Evolutionary conservation across 495 filamentous ascomycete species (phyloP).

Genomic region (Pseudomonodictys pantanalensis): DNA sequence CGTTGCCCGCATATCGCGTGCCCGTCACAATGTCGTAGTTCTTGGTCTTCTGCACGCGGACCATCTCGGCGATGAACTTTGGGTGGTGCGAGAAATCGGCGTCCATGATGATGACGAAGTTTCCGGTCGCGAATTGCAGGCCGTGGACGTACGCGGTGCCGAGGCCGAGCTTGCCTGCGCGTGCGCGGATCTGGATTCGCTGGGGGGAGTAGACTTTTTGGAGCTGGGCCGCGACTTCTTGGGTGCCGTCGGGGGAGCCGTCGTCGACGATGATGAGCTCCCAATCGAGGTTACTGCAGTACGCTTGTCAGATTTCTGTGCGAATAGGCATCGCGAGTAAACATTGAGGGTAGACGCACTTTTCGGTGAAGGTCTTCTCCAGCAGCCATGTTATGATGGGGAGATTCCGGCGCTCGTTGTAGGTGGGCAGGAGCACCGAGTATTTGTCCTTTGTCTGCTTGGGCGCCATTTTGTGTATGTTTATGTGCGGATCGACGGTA

Average conservation of each 20-base stretch:
- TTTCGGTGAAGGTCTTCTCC: slow-evolving; percentile 81
- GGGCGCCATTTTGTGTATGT: slow-evolving; percentile 20
- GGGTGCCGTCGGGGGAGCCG: slow-evolving; percentile 92
- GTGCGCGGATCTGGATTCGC: slow-evolving; percentile 79
- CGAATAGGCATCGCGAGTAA: not conserved
- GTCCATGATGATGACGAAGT: slow-evolving; percentile 99
- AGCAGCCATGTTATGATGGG: slow-evolving; percentile 94
- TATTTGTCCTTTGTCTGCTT: slow-evolving; percentile 70
- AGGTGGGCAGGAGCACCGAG: slow-evolving; percentile 94
- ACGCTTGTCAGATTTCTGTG: slow-evolving; percentile 2
- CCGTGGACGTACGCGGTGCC: slow-evolving; percentile 98
- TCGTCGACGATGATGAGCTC: slow-evolving; percentile 98
- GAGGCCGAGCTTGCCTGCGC: slow-evolving; percentile 90
- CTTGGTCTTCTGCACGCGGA: slow-evolving; percentile 61
- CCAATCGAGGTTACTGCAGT: slow-evolving; percentile 82
- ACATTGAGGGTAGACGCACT: slow-evolving; percentile 47
- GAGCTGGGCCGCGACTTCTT: slow-evolving; percentile 83
- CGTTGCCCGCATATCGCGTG: slow-evolving; percentile 84
- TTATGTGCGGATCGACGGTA: too few relatives aligned
- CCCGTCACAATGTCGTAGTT: slow-evolving; percentile 96
- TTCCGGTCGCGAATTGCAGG: slow-evolving; percentile 79
- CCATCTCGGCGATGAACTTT: slow-evolving; percentile 91
- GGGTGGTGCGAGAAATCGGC: slow-evolving; percentile 98
- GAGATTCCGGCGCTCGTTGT: slow-evolving; percentile 96
- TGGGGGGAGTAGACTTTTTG: slow-evolving; percentile 71